Conservation (phyloP, 2,329 filamentous ascomycete species). For the Trichoderma sp. region DNA sequence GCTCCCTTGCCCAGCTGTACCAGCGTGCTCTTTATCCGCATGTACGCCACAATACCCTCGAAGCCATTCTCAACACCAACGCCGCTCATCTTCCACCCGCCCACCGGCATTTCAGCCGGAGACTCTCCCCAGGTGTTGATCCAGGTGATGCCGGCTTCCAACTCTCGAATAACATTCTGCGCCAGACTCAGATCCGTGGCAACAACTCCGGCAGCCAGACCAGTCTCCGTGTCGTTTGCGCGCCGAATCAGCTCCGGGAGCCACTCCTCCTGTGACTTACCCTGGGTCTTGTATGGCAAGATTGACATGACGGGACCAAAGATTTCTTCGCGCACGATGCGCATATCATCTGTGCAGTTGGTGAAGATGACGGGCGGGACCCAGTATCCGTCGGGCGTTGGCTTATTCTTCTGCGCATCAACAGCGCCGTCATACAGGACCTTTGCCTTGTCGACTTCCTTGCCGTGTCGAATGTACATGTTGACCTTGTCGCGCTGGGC, state of each 20-base stretch:
- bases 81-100: slow-evolving; percentile 90
- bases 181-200: slow-evolving; percentile 74
- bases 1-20: slow-evolving; percentile 74
- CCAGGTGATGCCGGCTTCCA: slow-evolving; percentile 89
- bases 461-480: slow-evolving; percentile 76
- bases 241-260: slow-evolving; percentile 70
- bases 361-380: slow-evolving; percentile 83
- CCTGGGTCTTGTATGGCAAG: slow-evolving; percentile 66
- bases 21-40: slow-evolving; percentile 84
- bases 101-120: slow-evolving; percentile 89
- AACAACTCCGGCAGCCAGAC: slow-evolving; percentile 83
- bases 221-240: slow-evolving; percentile 77
- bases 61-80: slow-evolving; percentile 85
- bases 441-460: slow-evolving; percentile 71
- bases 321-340: slow-evolving; percentile 79
- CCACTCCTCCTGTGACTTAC: slow-evolving; percentile 40
- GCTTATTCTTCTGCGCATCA: slow-evolving; percentile 56
- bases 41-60: slow-evolving; percentile 78
- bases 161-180: slow-evolving; percentile 69
- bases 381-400: slow-evolving; percentile 73
- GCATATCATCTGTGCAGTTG: slow-evolving; percentile 82
- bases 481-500: slow-evolving; percentile 76
- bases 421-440: slow-evolving; percentile 72
- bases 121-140: slow-evolving; percentile 93
- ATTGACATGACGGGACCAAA: slow-evolving; percentile 88